Percentiles rank a stretch among this genome's conserved stretches.
Evolutionary conservation across 257 asterid genomes (phyloP).

Genomic region (Cynanchum wilfordii): DNA sequence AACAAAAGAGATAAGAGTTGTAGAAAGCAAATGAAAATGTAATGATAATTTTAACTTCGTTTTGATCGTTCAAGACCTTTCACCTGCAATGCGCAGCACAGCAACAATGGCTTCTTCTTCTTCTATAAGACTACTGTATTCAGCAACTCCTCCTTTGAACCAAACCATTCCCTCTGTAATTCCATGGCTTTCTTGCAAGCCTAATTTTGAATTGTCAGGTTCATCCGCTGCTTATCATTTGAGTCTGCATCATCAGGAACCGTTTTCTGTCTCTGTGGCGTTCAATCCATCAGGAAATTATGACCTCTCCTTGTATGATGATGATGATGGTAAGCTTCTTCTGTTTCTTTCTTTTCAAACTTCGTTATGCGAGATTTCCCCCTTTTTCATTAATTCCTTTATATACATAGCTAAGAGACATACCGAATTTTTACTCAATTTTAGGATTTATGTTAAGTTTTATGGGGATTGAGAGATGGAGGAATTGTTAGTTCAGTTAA

Average conservation of each 20-base stretch:
- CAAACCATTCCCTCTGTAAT: conserved; percentile 22
- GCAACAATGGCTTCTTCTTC: conserved; percentile 53
- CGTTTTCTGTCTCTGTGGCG: conserved; percentile 43
- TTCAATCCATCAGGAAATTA: conserved; percentile 72
- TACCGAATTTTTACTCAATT: background rate
- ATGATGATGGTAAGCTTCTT: conserved; percentile 31
- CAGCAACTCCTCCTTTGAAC: conserved; percentile 37
- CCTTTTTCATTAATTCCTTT: background rate
- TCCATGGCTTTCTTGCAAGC: conserved; percentile 36
- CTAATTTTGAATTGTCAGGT: conserved; percentile 13
- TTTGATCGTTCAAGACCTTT: conserved; percentile 2
- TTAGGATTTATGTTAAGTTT: background rate
- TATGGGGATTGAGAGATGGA: background rate
- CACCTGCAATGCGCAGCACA: background rate
- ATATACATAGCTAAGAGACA: background rate
- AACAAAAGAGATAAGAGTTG: conserved; percentile 7
- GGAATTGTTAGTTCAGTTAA: background rate
- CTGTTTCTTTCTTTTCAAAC: background rate
- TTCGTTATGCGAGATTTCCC: background rate
- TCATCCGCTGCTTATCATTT: conserved; percentile 14
- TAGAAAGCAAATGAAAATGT: background rate
- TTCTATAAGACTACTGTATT: conserved; percentile 44
- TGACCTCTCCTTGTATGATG: conserved; percentile 64
- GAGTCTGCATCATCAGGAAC: conserved; percentile 24
- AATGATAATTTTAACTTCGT: background rate